Base-by-base conservation (phyloP, 176 grass and related monocot species). In the Melocanna baccifera region DNA sequence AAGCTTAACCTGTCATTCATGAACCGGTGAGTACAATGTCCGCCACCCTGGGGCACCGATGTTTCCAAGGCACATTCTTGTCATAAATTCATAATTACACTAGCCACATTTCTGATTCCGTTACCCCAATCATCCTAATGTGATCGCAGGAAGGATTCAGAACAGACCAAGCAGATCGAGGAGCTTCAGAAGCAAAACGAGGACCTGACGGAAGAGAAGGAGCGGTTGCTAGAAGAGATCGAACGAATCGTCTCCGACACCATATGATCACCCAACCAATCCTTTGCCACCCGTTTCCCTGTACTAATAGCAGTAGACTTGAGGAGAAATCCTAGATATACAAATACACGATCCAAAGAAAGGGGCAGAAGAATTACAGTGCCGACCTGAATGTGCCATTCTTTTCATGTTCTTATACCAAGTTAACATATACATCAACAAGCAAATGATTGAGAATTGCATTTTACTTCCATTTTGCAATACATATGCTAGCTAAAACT, bases 1-100 rank as follows among this genome's bases (percentile, higher is more conserved):
- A 94, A 94, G 83, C 87, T 94, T 73, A 94, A 91, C 74, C 23
- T 94, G 26, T 94, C 92, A 61, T 94, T 92, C 76, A 94, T 94
- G 90, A 94, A 94, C 16, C 82, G 87, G 92, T 94, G 71, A 8
- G 85, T 67, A 12, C 19, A 74, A 51, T 51, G 6, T n/a, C 18
- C 22, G 23, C 10, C 26, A 34, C 26, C 29, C 29, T 12, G 20
- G 26, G 9, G 2, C 4, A 0, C 12, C 25, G 20, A 23, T 51
- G 2, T 15, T 12, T 55, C 36, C 25, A 5, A 16, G 16, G 13
- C 6, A 53, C 72, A 62, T 20, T 61, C 3, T 19, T 85, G 6
- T 11, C 19, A 20, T n/a, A n/a, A n/a, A 10, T 57, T 57, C 55
- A 20, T n/a, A 57, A n/a, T n/a, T 57, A n/a, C 55, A n/a, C 22